These are phyloP conservation scores for Aspergillus jensenii DNA, from an alignment of 2,329 filamentous ascomycete species.

Conservation along the genomic window DNA sequence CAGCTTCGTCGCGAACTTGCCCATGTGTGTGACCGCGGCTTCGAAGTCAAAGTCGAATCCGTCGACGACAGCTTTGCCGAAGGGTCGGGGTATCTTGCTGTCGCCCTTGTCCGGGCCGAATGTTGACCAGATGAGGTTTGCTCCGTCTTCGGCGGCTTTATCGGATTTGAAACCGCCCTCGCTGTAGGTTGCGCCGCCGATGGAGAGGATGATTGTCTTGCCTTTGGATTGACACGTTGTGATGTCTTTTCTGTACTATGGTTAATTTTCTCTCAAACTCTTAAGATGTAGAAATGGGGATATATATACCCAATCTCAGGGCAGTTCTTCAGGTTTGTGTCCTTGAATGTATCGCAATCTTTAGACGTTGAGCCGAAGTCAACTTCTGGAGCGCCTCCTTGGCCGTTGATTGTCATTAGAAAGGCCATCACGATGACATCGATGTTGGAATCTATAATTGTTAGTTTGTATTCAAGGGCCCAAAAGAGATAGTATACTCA, in stretches of 20 bases:
- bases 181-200: conserved; percentile 69
- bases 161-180: conserved; percentile 65
- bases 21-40: conserved; percentile 58
- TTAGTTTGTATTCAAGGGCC: not conserved
- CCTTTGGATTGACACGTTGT: conserved; percentile 61
- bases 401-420: conserved; percentile 56
- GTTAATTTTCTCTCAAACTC: not conserved
- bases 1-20: conserved; percentile 59
- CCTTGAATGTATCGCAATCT: conserved; percentile 59
- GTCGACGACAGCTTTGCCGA: conserved; percentile 65
- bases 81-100: conserved; percentile 59
- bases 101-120: conserved; percentile 55
- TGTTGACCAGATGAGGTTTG: conserved; percentile 66
- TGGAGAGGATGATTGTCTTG: conserved; percentile 71
- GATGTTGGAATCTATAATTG: conserved; percentile 26
- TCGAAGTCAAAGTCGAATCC: conserved; percentile 80
- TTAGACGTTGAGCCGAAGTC: conserved; percentile 68
- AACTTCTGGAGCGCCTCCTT: conserved; percentile 50
- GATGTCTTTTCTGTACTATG: conserved; percentile 44
- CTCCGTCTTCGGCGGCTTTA: conserved; percentile 54
- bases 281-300: not conserved
- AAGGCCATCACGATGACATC: conserved; percentile 62
- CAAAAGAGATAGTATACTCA: conserved; percentile 33
- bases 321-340: conserved; percentile 60
- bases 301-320: conserved; percentile 61